These are phyloP conservation scores for Psilocybe mexicana DNA, from an alignment of 1,284 basidiomycete genomes.

Conservation along the genomic window DNA sequence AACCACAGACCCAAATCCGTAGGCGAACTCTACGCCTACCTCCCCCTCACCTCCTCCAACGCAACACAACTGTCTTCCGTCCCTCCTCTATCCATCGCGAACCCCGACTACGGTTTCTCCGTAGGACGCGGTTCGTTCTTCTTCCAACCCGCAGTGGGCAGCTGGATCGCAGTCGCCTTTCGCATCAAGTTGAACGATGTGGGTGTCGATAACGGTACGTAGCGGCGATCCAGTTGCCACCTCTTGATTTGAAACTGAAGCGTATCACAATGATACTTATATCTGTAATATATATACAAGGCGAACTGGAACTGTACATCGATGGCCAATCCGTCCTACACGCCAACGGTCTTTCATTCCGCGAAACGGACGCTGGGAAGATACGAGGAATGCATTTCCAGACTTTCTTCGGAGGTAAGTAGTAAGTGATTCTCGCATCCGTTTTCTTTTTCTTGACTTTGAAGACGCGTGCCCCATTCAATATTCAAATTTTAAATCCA, in stretches of 20 bases:
- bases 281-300: conserved; percentile 40
- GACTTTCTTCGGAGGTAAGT: conserved; percentile 73
- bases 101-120: conserved; percentile 60
- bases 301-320: conserved; percentile 58
- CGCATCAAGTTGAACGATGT: conserved; percentile 64
- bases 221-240: background rate
- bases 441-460: background rate
- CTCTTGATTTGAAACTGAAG: too few relatives aligned
- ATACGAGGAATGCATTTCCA: conserved; percentile 67
- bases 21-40: conserved; percentile 62
- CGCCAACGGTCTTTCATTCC: conserved; percentile 43
- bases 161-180: conserved; percentile 61
- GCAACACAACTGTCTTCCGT: conserved; percentile 42
- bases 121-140: conserved; percentile 57
- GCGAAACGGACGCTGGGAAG: conserved; percentile 40
- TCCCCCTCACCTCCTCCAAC: conserved; percentile 49
- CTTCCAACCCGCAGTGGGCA: conserved; percentile 41
- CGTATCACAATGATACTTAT: too few relatives aligned
- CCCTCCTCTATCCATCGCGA: conserved; percentile 50
- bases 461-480: too few relatives aligned
- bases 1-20: conserved; percentile 37
- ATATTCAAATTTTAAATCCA: too few relatives aligned
- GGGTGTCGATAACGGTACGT: conserved; percentile 45
- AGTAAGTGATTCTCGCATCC: background rate
- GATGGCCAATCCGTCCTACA: conserved; percentile 52